Evolutionary conservation across 1,284 basidiomycete genomes (phyloP).

Genomic region (Naganishia albida): DNA sequence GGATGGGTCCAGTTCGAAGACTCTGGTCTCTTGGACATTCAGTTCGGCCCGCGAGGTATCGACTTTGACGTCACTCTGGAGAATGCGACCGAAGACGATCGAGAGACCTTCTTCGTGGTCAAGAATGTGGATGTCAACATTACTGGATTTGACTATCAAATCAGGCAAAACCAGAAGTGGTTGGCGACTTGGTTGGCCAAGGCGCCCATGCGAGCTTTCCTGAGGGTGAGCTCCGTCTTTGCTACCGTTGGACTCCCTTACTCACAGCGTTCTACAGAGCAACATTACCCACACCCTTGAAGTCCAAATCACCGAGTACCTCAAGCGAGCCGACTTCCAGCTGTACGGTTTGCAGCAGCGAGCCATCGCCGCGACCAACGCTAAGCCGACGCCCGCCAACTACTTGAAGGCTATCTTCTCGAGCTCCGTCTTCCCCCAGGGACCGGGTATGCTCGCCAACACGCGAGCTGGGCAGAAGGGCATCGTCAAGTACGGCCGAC

Average conservation of each 20-base stretch:
- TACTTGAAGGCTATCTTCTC: conserved; percentile 57
- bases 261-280: conserved; percentile 39
- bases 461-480: conserved; percentile 49
- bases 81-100: conserved; percentile 55
- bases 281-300: conserved; percentile 51
- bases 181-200: conserved; percentile 49
- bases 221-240: conserved; percentile 41
- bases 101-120: conserved; percentile 57
- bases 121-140: conserved; percentile 56
- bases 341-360: conserved; percentile 54
- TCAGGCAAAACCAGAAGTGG: conserved; percentile 49
- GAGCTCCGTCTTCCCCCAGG: conserved; percentile 45
- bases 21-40: conserved; percentile 55
- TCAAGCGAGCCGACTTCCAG: conserved; percentile 44
- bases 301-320: conserved; percentile 49
- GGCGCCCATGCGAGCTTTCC: conserved; percentile 47
- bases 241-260: neutral
- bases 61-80: conserved; percentile 56
- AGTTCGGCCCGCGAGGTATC: conserved; percentile 54
- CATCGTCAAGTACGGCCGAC: conserved; percentile 54
- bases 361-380: conserved; percentile 55
- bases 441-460: conserved; percentile 36
- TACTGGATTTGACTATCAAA: conserved; percentile 49
- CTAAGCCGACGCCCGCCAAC: conserved; percentile 51
- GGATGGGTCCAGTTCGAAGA: conserved; percentile 54